Conservation (phyloP, 352 stramenopile species). For the Phytophthora podocarpi region DNA sequence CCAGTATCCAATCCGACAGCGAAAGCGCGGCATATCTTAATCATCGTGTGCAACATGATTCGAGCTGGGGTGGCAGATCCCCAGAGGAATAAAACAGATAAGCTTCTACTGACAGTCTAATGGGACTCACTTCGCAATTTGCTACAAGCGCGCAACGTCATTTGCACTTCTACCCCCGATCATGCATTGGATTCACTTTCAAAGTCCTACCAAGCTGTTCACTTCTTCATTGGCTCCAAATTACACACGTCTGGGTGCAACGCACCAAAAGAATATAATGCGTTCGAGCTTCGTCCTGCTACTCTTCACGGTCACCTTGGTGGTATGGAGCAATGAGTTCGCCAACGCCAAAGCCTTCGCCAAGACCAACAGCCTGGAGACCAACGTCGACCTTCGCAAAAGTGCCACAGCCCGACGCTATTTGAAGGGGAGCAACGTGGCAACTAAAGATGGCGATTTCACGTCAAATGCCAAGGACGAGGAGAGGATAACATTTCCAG, state of each 20-base stretch:
- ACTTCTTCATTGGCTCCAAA: background rate
- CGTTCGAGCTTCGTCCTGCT: background rate
- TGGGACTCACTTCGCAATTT: too few relatives aligned
- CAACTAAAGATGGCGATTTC: background rate
- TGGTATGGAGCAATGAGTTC: background rate
- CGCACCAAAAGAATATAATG: background rate
- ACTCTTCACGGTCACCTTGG: background rate
- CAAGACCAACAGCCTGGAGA: background rate
- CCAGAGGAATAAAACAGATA: too few relatives aligned
- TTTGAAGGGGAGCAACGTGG: constrained; percentile 1
- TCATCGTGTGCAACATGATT: too few relatives aligned
- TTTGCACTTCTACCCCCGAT: too few relatives aligned
- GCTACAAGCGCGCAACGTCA: too few relatives aligned
- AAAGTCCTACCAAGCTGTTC: background rate
- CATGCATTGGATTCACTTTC: too few relatives aligned
- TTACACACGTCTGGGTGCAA: background rate
- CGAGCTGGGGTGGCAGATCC: too few relatives aligned
- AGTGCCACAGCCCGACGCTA: background rate
- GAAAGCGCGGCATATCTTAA: too few relatives aligned
- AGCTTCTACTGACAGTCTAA: too few relatives aligned
- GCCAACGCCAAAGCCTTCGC: background rate
- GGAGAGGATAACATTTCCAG: constrained; percentile 4
- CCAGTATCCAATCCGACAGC: too few relatives aligned
- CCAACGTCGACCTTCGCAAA: background rate
- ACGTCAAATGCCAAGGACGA: background rate